Evolutionary conservation across 2,329 filamentous ascomycete genomes (phyloP).

Genomic region (Hymenoscyphus fructigenus): DNA sequence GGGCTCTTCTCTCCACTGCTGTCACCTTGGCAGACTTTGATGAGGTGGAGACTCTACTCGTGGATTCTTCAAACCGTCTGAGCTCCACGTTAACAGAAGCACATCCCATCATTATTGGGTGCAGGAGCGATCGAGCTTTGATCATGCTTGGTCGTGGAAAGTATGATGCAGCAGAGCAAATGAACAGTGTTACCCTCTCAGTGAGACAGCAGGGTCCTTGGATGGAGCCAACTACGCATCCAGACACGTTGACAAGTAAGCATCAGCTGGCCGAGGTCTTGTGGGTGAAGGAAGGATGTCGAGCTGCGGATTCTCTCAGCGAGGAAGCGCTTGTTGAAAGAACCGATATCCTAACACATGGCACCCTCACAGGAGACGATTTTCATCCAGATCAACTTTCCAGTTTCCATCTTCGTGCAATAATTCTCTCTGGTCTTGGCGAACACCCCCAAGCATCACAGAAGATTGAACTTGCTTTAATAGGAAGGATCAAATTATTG

Average conservation of each 20-base stretch:
- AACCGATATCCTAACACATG: constrained; percentile 28
- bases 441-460: constrained; percentile 25
- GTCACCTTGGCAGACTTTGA: constrained; percentile 24
- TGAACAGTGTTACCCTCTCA: constrained; percentile 24
- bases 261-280: constrained; percentile 29
- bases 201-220: constrained; percentile 27
- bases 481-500: constrained; percentile 21
- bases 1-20: constrained; percentile 24
- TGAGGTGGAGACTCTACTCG: constrained; percentile 26
- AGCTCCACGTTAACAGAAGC: constrained; percentile 20
- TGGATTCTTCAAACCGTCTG: constrained; percentile 22
- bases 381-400: constrained; percentile 32
- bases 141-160: constrained; percentile 27
- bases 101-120: constrained; percentile 27
- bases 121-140: constrained; percentile 27
- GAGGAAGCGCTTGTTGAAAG: constrained; percentile 23
- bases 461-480: constrained; percentile 26
- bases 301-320: constrained; percentile 28
- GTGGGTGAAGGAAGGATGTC: constrained; percentile 25
- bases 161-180: constrained; percentile 27
- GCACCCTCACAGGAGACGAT: constrained; percentile 24
- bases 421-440: constrained; percentile 29
- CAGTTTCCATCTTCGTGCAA: constrained; percentile 29
- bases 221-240: constrained; percentile 27
- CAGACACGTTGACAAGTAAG: constrained; percentile 31